Conservation (phyloP, 2,329 filamentous ascomycete genomes). For the Dactylellina haptotyla region DNA sequence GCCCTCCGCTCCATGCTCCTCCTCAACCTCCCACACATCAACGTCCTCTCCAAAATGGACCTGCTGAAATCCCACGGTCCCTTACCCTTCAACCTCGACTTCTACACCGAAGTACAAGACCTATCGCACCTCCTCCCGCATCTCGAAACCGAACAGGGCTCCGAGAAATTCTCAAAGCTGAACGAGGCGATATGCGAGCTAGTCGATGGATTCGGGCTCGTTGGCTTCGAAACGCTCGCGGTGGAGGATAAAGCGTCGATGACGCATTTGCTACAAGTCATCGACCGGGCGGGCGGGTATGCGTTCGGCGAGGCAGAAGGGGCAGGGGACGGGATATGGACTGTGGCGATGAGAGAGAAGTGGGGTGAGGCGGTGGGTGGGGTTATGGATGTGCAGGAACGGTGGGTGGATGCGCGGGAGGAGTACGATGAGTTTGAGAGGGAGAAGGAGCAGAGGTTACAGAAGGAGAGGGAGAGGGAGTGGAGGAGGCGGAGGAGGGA, state of each 20-base stretch:
- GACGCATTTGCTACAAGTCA: conserved; percentile 87
- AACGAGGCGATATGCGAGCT: conserved; percentile 88
- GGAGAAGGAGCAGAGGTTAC: conserved; percentile 61
- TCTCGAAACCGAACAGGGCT: conserved; percentile 78
- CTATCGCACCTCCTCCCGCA: conserved; percentile 81
- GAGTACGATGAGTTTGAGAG: conserved; percentile 84
- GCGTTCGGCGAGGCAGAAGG: conserved; percentile 90
- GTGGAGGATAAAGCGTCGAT: conserved; percentile 98
- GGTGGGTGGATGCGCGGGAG: conserved; percentile 91
- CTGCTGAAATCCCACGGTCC: conserved; percentile 79
- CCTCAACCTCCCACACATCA: conserved; percentile 95
- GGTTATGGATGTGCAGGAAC: conserved; percentile 88
- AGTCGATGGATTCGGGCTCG: conserved; percentile 87
- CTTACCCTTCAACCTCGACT: conserved; percentile 94
- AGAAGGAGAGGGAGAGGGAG: conserved; percentile 56
- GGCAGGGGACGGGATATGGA: conserved; percentile 96
- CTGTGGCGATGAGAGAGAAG: conserved; percentile 84
- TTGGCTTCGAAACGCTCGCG: conserved; percentile 90
- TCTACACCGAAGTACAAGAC: conserved; percentile 96
- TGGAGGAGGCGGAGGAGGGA: conserved; percentile 50
- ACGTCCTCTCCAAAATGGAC: conserved; percentile 97
- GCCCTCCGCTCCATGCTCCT: conserved; percentile 96
- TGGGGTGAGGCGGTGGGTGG: conserved; percentile 77
- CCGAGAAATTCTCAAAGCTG: conserved; percentile 81
- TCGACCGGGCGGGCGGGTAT: conserved; percentile 92